Base-by-base conservation (phyloP, 2,329 filamentous ascomycete species). In the Ascochyta fabae region DNA sequence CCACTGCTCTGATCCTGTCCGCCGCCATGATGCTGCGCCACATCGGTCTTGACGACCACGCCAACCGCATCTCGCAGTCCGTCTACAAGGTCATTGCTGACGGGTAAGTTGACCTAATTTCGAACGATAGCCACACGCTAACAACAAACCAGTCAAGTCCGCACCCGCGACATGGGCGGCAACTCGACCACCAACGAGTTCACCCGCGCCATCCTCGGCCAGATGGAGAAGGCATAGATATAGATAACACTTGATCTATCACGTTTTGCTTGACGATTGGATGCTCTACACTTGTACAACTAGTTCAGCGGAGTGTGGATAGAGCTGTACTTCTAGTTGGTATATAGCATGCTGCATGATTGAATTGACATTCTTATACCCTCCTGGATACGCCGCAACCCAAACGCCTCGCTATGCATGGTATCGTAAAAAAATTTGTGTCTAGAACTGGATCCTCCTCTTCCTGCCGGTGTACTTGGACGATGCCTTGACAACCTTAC, bases 1-100 rank as follows among this genome's bases (percentile, higher is more conserved):
- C 95, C 49, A 97, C 92, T 53, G 95, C 95, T 64, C 84, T 99
- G 83, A 86, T 99, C 68, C 89, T 99, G 62, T 96, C 92, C 57
- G 92, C 92, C 65, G 91, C 92, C 77, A 99, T 99, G 95, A 89
- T 99, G 71, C 86, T 99, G 77, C 90, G 95, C 76, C 95, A 99
- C 82, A 86, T 99, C 66, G 95, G 95, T 69, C 89, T 99, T 47
- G 94, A 99, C 75, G 92, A 98, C 78, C 95, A 99, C 78, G 95
- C 95, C 73, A 97, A 97, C 87, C 89, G 95, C 77, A 96, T 98
- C 80, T 96, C 92, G 78, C 94, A 94, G 84, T 89, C 90, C 66
- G 86, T 89, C 42, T 89, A 89, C 75, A 86, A 87, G 75, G 87
- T 89, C 56, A 98, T 99, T 76, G 88, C 89, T 68, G 92, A 97